Conservation (phyloP, 331 rosid genomes). For the Spiraea crenata region DNA sequence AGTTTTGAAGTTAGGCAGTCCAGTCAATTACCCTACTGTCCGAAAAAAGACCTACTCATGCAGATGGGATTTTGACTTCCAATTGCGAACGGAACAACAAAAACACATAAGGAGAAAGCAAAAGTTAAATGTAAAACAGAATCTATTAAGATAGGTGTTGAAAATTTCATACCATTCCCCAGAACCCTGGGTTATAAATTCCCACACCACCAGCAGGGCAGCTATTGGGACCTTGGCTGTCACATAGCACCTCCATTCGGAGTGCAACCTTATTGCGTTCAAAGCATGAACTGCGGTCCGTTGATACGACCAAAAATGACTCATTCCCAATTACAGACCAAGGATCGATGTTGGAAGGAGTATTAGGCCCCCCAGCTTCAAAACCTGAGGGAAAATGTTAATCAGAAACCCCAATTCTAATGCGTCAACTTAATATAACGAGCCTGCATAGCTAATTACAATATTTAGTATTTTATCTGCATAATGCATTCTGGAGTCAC, state of each 20-base stretch:
- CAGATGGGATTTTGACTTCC: neutral
- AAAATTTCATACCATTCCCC: conserved; percentile 75
- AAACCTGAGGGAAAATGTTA: conserved; percentile 58
- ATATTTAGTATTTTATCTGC: neutral
- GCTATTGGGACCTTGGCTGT: conserved; percentile 44
- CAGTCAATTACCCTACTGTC: neutral
- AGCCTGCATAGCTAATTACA: neutral
- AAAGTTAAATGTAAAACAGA: neutral
- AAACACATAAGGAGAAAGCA: neutral
- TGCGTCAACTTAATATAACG: neutral
- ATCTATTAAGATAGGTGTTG: conserved; percentile 14
- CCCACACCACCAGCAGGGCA: conserved; percentile 84
- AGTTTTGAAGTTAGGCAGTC: no score
- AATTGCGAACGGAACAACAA: neutral
- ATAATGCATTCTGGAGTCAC: neutral
- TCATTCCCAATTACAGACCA: conserved; percentile 80
- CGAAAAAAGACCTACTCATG: conserved; percentile 1
- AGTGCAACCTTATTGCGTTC: conserved; percentile 86
- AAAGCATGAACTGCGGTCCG: conserved; percentile 77
- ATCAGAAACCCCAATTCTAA: neutral
- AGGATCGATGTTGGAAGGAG: conserved; percentile 86
- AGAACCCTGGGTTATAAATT: conserved; percentile 82
- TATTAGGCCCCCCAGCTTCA: conserved; percentile 83
- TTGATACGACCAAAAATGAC: conserved; percentile 51
- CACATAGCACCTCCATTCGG: conserved; percentile 81